Conservation (phyloP, 805 yeast genomes). For the Ogataea ganodermae region DNA sequence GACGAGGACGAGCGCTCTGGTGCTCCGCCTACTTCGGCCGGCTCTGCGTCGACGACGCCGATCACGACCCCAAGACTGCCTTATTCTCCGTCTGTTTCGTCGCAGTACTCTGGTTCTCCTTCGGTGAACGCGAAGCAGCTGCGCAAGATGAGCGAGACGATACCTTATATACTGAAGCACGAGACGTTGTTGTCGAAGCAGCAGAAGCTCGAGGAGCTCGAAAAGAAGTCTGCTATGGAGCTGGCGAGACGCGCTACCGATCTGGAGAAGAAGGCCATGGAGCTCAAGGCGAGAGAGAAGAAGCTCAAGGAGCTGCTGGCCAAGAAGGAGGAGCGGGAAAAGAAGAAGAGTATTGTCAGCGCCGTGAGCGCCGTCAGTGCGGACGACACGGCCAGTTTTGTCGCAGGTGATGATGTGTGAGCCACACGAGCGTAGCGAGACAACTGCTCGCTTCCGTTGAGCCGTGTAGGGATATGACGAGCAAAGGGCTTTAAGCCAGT, state of each 20-base stretch:
- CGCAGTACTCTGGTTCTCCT: slow-evolving; percentile 29
- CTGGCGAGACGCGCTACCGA: slow-evolving; percentile 73
- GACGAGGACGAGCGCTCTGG: slow-evolving; percentile 15
- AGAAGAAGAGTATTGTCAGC: slow-evolving; percentile 8
- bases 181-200: slow-evolving; percentile 75
- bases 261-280: slow-evolving; percentile 73
- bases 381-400: slow-evolving; percentile 21
- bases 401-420: slow-evolving; percentile 23
- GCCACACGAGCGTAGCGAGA: background rate
- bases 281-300: slow-evolving; percentile 66
- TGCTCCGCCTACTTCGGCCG: slow-evolving; percentile 11
- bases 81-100: slow-evolving; percentile 26
- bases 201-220: slow-evolving; percentile 76
- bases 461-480: too few relatives aligned
- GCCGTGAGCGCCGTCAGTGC: slow-evolving; percentile 10
- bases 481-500: too few relatives aligned
- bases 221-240: slow-evolving; percentile 74
- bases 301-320: slow-evolving; percentile 45
- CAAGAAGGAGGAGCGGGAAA: slow-evolving; percentile 14
- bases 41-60: slow-evolving; percentile 18
- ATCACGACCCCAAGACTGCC: slow-evolving; percentile 25
- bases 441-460: background rate
- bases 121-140: slow-evolving; percentile 56
- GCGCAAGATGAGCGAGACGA: slow-evolving; percentile 78
- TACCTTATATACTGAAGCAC: slow-evolving; percentile 80